phyloP scores from a whole-genome alignment of 495 filamentous ascomycete species.

The Parathielavia hyrcaniae region DNA sequence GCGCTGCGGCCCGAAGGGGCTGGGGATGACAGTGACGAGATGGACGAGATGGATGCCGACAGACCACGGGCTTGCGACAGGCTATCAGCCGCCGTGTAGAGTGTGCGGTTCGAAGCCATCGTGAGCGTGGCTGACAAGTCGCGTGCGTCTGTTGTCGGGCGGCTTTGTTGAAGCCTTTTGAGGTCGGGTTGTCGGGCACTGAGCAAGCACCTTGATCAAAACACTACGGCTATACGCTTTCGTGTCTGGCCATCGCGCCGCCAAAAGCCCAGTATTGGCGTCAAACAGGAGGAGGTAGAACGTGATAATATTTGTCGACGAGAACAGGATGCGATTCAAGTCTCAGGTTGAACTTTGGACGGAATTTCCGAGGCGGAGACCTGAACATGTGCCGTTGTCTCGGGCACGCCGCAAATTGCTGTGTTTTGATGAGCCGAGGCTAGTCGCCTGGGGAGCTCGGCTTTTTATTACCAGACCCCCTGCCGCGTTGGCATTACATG shows the following conservation, averaged over 20 bases:
- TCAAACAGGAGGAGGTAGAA: too few species aligned
- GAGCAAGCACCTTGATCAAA: background rate
- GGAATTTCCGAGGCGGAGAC: too few species aligned
- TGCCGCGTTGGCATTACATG: too few species aligned
- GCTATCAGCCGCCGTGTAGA: slow-evolving; percentile 20
- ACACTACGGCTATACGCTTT: background rate
- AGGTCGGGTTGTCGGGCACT: background rate
- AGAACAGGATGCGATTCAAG: too few species aligned
- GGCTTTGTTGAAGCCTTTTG: background rate
- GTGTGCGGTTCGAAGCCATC: slow-evolving; percentile 37
- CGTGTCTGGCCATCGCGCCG: background rate
- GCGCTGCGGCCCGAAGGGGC: slow-evolving; percentile 49
- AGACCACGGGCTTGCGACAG: slow-evolving; percentile 27
- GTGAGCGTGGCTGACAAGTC: background rate
- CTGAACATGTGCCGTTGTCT: too few species aligned
- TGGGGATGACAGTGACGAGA: slow-evolving; percentile 42
- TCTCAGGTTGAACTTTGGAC: too few species aligned
- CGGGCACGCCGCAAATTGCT: too few species aligned
- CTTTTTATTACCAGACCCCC: too few species aligned
- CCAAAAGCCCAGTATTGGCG: too few species aligned
- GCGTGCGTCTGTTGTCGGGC: slow-evolving; percentile 2
- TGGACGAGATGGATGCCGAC: slow-evolving; percentile 44
- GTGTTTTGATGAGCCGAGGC: background rate
- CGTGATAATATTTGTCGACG: too few species aligned
- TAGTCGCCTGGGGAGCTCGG: background rate